Evolutionary conservation across 1,284 basidiomycete genomes (phyloP).

Genomic region (Apiotrichum gamsii): DNA sequence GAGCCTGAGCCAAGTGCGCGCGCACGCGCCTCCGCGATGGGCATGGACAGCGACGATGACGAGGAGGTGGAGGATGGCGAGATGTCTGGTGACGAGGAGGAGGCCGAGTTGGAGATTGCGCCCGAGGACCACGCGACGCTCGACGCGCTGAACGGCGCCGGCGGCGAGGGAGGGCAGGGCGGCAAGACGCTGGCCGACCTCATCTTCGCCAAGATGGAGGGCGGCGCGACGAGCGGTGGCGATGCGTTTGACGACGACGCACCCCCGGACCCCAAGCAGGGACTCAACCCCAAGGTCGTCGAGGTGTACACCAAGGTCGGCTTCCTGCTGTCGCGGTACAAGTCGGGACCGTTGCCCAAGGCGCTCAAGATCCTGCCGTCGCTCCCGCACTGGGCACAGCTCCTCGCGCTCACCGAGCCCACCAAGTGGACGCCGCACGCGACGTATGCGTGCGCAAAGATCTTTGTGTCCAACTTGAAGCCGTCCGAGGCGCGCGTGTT

Average conservation of each 20-base stretch:
- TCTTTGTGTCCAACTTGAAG: slow-evolving; percentile 96
- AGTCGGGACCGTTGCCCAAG: slow-evolving; percentile 92
- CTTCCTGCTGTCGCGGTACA: slow-evolving; percentile 79
- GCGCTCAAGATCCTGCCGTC: slow-evolving; percentile 98
- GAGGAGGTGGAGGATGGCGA: slow-evolving; percentile 42
- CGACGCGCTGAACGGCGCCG: slow-evolving; percentile 56
- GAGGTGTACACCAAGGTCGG: slow-evolving; percentile 95
- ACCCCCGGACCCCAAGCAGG: slow-evolving; percentile 75
- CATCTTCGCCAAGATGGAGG: slow-evolving; percentile 84
- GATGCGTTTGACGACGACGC: slow-evolving; percentile 53
- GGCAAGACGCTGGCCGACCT: slow-evolving; percentile 87
- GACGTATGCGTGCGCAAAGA: slow-evolving; percentile 85
- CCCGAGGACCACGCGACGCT: slow-evolving; percentile 76
- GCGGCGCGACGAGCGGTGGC: slow-evolving; percentile 55
- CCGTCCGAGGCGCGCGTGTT: slow-evolving; percentile 92
- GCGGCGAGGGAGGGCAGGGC: slow-evolving; percentile 48
- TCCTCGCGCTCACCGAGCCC: slow-evolving; percentile 87
- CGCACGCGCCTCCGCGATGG: slow-evolving; percentile 9
- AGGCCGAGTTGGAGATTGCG: slow-evolving; percentile 68
- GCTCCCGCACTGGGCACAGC: slow-evolving; percentile 90
- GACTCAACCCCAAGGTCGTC: slow-evolving; percentile 92
- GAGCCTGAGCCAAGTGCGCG: slow-evolving; percentile 38
- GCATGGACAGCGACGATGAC: slow-evolving; percentile 34
- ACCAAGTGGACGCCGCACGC: slow-evolving; percentile 95
- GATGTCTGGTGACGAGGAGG: slow-evolving; percentile 49